Conservation (phyloP, 2,329 filamentous ascomycete genomes). For the Coniella vitis region DNA sequence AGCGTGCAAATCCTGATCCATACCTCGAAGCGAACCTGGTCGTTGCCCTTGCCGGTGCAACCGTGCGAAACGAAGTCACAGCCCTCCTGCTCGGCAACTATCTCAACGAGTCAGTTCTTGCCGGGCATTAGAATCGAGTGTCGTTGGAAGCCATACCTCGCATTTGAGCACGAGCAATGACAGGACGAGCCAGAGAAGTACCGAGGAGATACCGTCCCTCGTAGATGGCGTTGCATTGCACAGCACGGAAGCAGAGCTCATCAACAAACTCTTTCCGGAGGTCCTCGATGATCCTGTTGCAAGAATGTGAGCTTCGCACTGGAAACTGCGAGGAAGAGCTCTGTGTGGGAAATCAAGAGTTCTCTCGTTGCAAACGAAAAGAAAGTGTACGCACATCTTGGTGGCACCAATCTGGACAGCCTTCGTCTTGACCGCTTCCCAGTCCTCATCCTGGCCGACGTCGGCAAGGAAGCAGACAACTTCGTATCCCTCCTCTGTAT, state of each 20-base stretch:
- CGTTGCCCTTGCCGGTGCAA: conserved; percentile 45
- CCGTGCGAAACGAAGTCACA: conserved; percentile 46
- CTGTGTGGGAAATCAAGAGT: conserved; percentile 29
- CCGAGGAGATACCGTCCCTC: conserved; percentile 47
- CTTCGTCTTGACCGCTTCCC: conserved; percentile 65
- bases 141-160: conserved; percentile 5
- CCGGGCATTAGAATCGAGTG: too few species aligned
- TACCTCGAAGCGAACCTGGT: conserved; percentile 57
- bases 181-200: conserved; percentile 59
- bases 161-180: conserved; percentile 63
- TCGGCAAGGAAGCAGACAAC: conserved; percentile 61
- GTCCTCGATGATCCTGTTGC: conserved; percentile 44
- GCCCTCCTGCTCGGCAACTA: conserved; percentile 55
- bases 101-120: conserved; percentile 17
- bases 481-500: conserved; percentile 45
- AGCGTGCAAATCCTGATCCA: not conserved
- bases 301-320: conserved; percentile 27
- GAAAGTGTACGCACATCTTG: conserved; percentile 14
- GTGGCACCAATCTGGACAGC: conserved; percentile 39
- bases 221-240: conserved; percentile 67
- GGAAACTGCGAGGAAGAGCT: conserved; percentile 34
- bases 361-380: not conserved
- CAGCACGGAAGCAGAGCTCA: conserved; percentile 71
- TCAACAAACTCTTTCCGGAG: conserved; percentile 71
- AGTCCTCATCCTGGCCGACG: conserved; percentile 73